These are phyloP conservation scores for Letharia lupina DNA, from an alignment of 495 filamentous ascomycete species.

Conservation along the genomic window DNA sequence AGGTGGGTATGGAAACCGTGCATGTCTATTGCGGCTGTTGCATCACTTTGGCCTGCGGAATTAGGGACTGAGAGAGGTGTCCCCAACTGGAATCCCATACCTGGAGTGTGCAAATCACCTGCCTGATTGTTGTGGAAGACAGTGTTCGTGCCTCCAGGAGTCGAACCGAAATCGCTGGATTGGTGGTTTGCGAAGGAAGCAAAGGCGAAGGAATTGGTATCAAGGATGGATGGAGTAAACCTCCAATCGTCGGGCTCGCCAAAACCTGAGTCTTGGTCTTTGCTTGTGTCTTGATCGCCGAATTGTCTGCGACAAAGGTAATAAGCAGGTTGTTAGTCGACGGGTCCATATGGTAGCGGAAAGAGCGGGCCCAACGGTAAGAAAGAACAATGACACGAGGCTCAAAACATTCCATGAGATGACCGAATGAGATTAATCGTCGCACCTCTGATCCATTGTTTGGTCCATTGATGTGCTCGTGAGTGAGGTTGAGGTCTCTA, in stretches of 20 bases:
- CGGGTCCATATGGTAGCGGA: conserved; percentile 21
- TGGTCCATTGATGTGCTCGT: conserved; percentile 35
- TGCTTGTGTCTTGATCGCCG: conserved; percentile 48
- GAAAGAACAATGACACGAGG: conserved; percentile 1
- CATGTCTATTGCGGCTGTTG: conserved; percentile 46
- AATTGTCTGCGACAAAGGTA: conserved; percentile 31
- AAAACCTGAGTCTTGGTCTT: conserved; percentile 74
- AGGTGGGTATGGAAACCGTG: conserved; percentile 49
- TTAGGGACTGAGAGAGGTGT: conserved; percentile 77
- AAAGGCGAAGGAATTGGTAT: conserved; percentile 76
- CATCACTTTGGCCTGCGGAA: conserved; percentile 48
- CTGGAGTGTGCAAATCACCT: conserved; percentile 85
- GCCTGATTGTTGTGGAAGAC: conserved; percentile 68
- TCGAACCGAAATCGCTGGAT: conserved; percentile 81
- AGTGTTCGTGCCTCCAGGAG: conserved; percentile 69
- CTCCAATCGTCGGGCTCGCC: conserved; percentile 68
- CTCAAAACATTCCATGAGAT: background rate
- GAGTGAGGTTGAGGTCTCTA: conserved; percentile 32
- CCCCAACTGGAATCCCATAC: conserved; percentile 63
- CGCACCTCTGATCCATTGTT: conserved; percentile 45
- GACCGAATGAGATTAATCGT: conserved; percentile 18
- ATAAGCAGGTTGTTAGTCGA: conserved; percentile 26
- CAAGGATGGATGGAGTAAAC: conserved; percentile 80
- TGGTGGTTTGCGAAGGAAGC: conserved; percentile 66
- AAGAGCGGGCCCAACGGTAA: background rate